A percentile compares a stretch with the other conserved stretches of the same genome.
Conservation (phyloP, 1,139 yeast genomes). For the Kodamaea alishanica region DNA sequence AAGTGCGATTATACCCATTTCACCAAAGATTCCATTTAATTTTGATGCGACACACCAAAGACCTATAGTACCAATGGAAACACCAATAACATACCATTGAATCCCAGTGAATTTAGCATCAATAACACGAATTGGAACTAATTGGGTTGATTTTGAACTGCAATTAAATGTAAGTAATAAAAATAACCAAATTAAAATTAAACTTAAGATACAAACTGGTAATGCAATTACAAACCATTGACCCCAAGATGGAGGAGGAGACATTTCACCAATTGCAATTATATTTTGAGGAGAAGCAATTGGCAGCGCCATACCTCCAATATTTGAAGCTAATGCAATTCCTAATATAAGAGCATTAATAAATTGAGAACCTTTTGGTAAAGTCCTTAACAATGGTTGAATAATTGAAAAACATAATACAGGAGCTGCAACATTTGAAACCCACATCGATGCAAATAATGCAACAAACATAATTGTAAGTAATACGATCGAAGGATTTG, state of each 20-base stretch:
- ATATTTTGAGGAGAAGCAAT: constrained; percentile 77
- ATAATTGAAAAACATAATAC: constrained; percentile 67
- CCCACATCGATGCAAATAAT: constrained; percentile 72
- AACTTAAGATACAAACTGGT: constrained; percentile 57
- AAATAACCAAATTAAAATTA: constrained; percentile 54
- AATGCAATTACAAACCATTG: constrained; percentile 69
- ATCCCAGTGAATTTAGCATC: constrained; percentile 56
- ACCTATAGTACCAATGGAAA: constrained; percentile 53
- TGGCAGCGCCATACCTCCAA: constrained; percentile 82
- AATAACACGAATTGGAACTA: constrained; percentile 53
- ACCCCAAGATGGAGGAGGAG: constrained; percentile 71
- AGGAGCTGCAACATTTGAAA: constrained; percentile 76
- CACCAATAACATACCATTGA: constrained; percentile 61
- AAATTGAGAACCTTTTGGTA: constrained; percentile 59
- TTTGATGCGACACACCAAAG: constrained; percentile 69
- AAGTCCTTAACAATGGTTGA: constrained; percentile 59
- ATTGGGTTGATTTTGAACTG: constrained; percentile 37
- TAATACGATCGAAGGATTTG: constrained; percentile 59
- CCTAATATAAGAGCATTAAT: constrained; percentile 65
- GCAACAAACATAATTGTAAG: constrained; percentile 67
- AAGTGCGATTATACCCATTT: constrained; percentile 67
- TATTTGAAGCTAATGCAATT: constrained; percentile 67
- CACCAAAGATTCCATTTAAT: constrained; percentile 56
- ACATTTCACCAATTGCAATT: constrained; percentile 66
- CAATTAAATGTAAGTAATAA: constrained; percentile 56